Evolutionary conservation across 495 filamentous ascomycete genomes (phyloP).

Genomic region (Hyaloscypha bicolor): DNA sequence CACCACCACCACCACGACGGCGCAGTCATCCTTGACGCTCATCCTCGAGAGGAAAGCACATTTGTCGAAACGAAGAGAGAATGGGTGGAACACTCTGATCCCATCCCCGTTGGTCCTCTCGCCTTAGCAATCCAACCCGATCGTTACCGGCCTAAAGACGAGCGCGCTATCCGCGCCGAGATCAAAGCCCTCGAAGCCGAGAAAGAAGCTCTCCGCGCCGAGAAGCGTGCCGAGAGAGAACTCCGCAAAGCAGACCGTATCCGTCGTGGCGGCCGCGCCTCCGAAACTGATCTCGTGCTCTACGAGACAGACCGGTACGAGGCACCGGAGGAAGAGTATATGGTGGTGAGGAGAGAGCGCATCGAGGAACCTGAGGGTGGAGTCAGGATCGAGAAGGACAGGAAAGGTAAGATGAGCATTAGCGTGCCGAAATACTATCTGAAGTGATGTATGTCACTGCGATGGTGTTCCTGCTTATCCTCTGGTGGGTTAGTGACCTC

Average conservation of each 20-base stretch:
- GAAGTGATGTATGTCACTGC: slow-evolving; percentile 30
- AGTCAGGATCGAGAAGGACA: slow-evolving; percentile 76
- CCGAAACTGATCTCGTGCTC: slow-evolving; percentile 45
- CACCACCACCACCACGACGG: slow-evolving; percentile 35
- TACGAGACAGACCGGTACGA: slow-evolving; percentile 39
- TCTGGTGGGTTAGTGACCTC: slow-evolving; percentile 29
- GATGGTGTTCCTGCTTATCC: slow-evolving; percentile 24
- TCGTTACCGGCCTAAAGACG: slow-evolving; percentile 24
- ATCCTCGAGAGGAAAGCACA: slow-evolving; percentile 28
- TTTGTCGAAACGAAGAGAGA: slow-evolving; percentile 26
- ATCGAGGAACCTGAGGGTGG: slow-evolving; percentile 55
- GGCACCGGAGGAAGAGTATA: slow-evolving; percentile 53
- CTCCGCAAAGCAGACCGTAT: slow-evolving; percentile 41
- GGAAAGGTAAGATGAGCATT: slow-evolving; percentile 82
- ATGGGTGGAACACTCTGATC: slow-evolving; percentile 24
- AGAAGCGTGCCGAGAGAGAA: slow-evolving; percentile 45
- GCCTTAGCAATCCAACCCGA: slow-evolving; percentile 23
- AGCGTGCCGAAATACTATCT: slow-evolving; percentile 57
- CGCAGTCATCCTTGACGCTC: slow-evolving; percentile 34
- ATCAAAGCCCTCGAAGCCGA: slow-evolving; percentile 43
- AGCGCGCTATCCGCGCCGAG: slow-evolving; percentile 40
- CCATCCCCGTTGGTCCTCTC: slow-evolving; percentile 30
- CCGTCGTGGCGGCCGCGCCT: slow-evolving; percentile 17
- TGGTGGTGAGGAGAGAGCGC: slow-evolving; percentile 56
- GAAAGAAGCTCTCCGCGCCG: slow-evolving; percentile 31